Percentiles rank a stretch among this genome's conserved stretches.
Conservation (phyloP, 495 filamentous ascomycete species). For the Penicillium chermesinum region DNA sequence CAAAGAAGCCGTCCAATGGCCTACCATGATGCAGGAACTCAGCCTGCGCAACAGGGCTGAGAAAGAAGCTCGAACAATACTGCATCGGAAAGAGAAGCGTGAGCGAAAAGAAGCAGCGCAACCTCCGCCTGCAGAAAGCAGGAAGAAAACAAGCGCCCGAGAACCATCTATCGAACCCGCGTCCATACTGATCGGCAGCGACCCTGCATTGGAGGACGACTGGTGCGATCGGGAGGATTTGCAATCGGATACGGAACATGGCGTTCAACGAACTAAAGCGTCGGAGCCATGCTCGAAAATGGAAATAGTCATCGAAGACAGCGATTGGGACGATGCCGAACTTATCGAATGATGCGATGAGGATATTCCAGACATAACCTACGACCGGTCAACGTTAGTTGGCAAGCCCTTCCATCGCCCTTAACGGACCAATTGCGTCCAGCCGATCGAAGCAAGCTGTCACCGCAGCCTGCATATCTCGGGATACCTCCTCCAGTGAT, state of each 20-base stretch:
- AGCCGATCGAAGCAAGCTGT: conserved; percentile 40
- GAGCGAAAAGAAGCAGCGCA: conserved; percentile 16
- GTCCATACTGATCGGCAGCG: conserved; percentile 16
- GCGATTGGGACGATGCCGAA: conserved; percentile 52
- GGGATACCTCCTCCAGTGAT: conserved; percentile 52
- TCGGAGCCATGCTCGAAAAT: conserved; percentile 18
- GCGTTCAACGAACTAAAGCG: conserved; percentile 7
- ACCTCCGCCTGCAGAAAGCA: not conserved
- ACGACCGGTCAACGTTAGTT: conserved; percentile 9
- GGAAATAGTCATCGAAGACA: conserved; percentile 55
- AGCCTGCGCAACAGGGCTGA: conserved; percentile 63
- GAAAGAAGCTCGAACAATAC: conserved; percentile 58
- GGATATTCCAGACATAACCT: not conserved
- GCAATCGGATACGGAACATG: conserved; percentile 33
- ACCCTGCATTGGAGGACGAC: conserved; percentile 32
- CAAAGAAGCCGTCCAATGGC: conserved; percentile 58
- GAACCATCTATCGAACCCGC: conserved; percentile 7
- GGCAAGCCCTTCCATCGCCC: conserved; percentile 38
- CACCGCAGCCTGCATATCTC: conserved; percentile 54
- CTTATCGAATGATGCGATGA: conserved; percentile 38
- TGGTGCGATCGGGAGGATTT: conserved; percentile 31
- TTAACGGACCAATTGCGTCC: conserved; percentile 33
- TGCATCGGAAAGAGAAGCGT: conserved; percentile 48
- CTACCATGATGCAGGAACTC: conserved; percentile 73
- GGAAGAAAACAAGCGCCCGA: not conserved